Evolutionary conservation across 306 rosid genomes (phyloP).

Genomic region (Rosa multiflora): DNA sequence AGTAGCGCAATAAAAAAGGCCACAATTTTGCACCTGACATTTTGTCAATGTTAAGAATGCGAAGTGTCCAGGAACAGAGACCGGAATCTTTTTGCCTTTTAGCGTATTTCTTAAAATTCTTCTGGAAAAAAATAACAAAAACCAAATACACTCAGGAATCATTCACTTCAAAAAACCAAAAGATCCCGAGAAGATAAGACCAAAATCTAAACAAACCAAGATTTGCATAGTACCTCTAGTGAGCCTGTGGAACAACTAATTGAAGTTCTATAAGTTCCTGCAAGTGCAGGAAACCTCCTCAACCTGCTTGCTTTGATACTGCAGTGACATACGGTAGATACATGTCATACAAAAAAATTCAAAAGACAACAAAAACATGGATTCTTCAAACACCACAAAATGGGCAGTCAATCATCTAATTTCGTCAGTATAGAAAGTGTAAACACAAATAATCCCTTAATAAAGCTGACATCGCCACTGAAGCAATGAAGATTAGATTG

Average conservation of each 20-base stretch:
- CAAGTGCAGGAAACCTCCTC: slow-evolving; percentile 75
- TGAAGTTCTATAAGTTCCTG: slow-evolving; percentile 67
- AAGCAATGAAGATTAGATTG: neutral
- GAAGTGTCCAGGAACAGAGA: slow-evolving; percentile 5
- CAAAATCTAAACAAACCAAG: slow-evolving; percentile 48
- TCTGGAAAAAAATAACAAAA: neutral
- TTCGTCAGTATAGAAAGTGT: slow-evolving; percentile 17
- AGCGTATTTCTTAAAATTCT: neutral
- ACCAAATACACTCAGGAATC: neutral
- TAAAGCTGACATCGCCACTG: slow-evolving; percentile 5
- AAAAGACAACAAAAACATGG: slow-evolving; percentile 38
- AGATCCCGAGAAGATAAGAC: slow-evolving; percentile 4
- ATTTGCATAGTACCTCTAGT: slow-evolving; percentile 75
- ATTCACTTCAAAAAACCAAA: neutral
- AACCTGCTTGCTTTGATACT: slow-evolving; percentile 96
- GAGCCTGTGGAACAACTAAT: slow-evolving; percentile 72
- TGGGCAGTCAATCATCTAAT: slow-evolving; percentile 26
- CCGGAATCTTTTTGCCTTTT: neutral
- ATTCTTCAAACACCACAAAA: slow-evolving; percentile 40
- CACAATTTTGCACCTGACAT: neutral
- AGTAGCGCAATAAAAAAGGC: neutral
- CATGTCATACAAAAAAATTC: slow-evolving; percentile 47
- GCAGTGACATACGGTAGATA: slow-evolving; percentile 95
- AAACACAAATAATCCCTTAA: slow-evolving; percentile 9
- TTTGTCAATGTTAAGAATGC: neutral